These are phyloP conservation scores for Sisymbrium altissimum DNA, from an alignment of 345 rosid species.

Conservation along the genomic window DNA sequence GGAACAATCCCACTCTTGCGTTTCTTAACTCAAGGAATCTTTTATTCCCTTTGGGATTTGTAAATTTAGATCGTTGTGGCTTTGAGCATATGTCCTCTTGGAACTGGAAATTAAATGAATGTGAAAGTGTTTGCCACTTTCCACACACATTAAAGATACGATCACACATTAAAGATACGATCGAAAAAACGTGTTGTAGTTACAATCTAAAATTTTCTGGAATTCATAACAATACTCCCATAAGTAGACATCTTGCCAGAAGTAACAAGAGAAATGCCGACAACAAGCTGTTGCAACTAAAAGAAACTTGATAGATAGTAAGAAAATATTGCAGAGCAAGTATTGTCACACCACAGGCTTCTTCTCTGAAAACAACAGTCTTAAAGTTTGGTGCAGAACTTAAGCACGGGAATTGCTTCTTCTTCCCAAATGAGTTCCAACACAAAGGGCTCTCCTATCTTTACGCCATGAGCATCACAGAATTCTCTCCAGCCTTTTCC, in stretches of 20 bases:
- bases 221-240: not conserved
- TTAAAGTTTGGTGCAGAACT: slow-evolving; percentile 22
- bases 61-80: slow-evolving; percentile 21
- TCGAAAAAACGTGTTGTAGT: not conserved
- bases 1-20: slow-evolving; percentile 14
- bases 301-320: not conserved
- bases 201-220: not conserved
- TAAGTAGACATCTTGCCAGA: not conserved
- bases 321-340: not conserved
- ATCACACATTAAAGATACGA: not conserved
- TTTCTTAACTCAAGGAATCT: slow-evolving; percentile 17
- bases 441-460: slow-evolving; percentile 13
- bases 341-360: not conserved
- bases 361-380: not conserved
- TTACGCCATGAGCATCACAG: slow-evolving; percentile 21
- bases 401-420: slow-evolving; percentile 21
- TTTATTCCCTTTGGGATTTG: slow-evolving; percentile 13
- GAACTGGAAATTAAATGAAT: slow-evolving; percentile 1
- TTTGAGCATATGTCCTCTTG: not conserved
- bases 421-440: slow-evolving; percentile 21
- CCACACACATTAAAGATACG: not conserved
- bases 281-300: not conserved
- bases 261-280: not conserved
- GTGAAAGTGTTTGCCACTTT: not conserved
- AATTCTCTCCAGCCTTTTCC: slow-evolving; percentile 31